phyloP scores from a whole-genome alignment of 31 red algal genomes.

The Porphyra umbilicalis region DNA sequence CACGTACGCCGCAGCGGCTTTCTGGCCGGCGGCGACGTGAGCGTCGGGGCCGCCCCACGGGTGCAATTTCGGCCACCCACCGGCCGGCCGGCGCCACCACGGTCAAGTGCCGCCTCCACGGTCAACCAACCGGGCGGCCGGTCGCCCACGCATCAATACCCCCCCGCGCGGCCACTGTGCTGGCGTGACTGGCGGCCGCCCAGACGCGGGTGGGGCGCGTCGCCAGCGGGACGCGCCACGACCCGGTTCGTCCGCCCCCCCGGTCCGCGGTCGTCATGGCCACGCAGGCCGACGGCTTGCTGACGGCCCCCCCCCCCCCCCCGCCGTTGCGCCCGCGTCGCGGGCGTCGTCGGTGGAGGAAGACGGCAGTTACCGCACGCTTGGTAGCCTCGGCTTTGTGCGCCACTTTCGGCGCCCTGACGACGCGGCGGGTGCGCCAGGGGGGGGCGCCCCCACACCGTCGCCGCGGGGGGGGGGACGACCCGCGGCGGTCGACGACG shows the following conservation, averaged over 20 bases:
- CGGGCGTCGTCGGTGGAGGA: background rate
- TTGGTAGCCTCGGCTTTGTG: background rate
- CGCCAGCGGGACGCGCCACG: background rate
- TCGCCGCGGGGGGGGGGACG: background rate
- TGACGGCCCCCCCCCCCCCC: slow-evolving; percentile 3
- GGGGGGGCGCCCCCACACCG: background rate
- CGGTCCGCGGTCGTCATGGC: background rate
- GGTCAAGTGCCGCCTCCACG: too few relatives aligned
- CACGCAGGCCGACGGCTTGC: background rate
- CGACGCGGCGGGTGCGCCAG: background rate
- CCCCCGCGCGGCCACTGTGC: background rate
- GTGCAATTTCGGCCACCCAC: background rate
- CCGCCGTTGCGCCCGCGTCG: background rate
- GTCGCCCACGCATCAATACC: background rate
- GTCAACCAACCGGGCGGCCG: background rate
- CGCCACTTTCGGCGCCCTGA: background rate
- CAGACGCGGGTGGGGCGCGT: background rate
- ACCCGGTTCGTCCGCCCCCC: background rate
- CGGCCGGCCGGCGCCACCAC: background rate
- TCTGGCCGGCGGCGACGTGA: background rate
- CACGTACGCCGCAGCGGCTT: background rate
- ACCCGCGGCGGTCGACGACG: background rate
- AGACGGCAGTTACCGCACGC: background rate
- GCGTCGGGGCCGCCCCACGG: background rate
- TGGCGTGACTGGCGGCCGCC: background rate